Base-by-base conservation (phyloP, 768 basidiomycete genomes). In the Dioszegia crocea region DNA sequence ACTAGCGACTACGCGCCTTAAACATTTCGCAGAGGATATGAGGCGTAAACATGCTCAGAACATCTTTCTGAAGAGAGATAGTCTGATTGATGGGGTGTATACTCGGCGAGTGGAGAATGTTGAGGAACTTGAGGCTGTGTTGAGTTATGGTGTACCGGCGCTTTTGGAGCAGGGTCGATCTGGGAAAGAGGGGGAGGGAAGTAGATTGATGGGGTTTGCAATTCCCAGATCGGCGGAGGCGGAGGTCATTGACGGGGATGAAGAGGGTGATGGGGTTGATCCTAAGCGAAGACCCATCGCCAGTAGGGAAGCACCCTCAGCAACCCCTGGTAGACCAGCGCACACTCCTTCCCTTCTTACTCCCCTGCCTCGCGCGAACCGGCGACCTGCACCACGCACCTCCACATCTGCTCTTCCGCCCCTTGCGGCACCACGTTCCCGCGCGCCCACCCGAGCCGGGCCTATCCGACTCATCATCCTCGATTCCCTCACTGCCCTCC, bases 401-500 rank as follows among this genome's bases (percentile, higher is more conserved):
- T 16, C 47, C n/a, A 21, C 26, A 2, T 6, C 12, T 6, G 80
- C 86, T 39, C 33, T 33, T 33, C 33, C 33, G 14, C 8, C 33
- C 33, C 33, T 14, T 6, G 79, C 90, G 16, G 80, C 81, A 3
- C 78, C 24, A 4, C 17, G 79, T 78, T 36, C 74, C 89, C 41
- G 86, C 86, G 8, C 81, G 85, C 63, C 80, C 86, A 43, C 64
- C 45, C 63, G 73, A 3, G 23, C 54, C 9, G 51, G 74, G 61
- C 90, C 89, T 0, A 80, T 96, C 30, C 86, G 83, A 56, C 81
- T 97, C 14, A 66, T 99, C 49, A 78, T 99, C 54, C 83, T 99
- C 59, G 96, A 99, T 77, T 87, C 91, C 0, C 80, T 99, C 41
- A 85, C 88, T 0, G 89, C 93, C 46, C 82, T 96, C 16, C 88